Percentiles rank a stretch among this genome's conserved stretches.
These are phyloP conservation scores for Tolypocladium ovalisporum DNA, from an alignment of 2,329 filamentous ascomycete genomes.

Conservation along the genomic window DNA sequence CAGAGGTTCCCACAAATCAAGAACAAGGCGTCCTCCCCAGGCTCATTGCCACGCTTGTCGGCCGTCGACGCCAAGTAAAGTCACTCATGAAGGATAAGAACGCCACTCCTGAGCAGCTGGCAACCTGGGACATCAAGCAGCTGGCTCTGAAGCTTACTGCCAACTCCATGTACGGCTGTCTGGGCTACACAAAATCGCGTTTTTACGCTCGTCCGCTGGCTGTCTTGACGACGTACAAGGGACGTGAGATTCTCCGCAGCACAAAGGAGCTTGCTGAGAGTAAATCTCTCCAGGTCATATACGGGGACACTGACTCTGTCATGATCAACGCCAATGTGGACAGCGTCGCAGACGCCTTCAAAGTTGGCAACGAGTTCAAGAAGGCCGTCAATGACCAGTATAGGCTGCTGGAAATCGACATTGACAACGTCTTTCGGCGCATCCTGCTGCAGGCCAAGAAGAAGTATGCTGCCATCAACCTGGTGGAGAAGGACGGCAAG, in stretches of 20 bases:
- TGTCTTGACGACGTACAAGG: constrained; percentile 93
- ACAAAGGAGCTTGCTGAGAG: constrained; percentile 94
- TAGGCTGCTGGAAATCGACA: constrained; percentile 88
- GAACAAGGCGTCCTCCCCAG: constrained; percentile 77
- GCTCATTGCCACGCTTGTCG: constrained; percentile 86
- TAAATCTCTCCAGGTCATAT: constrained; percentile 87
- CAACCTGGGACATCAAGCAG: constrained; percentile 97
- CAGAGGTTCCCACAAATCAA: constrained; percentile 70
- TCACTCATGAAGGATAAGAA: constrained; percentile 90
- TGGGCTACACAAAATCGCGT: constrained; percentile 92
- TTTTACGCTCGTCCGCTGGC: constrained; percentile 95
- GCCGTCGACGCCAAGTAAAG: constrained; percentile 83
- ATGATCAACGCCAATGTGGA: constrained; percentile 99
- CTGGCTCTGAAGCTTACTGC: constrained; percentile 92
- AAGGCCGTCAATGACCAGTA: constrained; percentile 90
- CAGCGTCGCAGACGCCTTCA: constrained; percentile 80
- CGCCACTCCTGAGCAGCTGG: constrained; percentile 75
- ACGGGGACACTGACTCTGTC: constrained; percentile 97
- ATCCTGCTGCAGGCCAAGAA: constrained; percentile 96
- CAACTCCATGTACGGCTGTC: constrained; percentile 98
- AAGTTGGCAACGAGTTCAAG: constrained; percentile 91
- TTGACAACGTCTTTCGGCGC: constrained; percentile 92
- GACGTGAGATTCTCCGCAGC: constrained; percentile 89
- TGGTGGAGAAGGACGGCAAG: constrained; percentile 80
- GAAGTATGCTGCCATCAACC: constrained; percentile 96